phyloP scores from a whole-genome alignment of 495 filamentous ascomycete genomes.

The Penicillium psychrofluorescens region DNA sequence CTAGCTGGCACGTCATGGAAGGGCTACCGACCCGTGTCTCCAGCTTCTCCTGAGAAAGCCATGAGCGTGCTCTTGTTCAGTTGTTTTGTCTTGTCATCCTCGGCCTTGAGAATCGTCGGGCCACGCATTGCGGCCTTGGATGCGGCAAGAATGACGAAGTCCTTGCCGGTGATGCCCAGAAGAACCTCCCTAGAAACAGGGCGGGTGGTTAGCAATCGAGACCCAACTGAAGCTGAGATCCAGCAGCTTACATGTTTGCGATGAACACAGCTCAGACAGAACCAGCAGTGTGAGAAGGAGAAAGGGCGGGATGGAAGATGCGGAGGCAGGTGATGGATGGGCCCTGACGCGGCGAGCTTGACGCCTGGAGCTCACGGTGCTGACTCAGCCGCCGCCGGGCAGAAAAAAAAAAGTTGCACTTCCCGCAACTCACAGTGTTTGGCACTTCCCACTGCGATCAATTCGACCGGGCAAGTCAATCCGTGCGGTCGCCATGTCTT shows the following conservation, averaged over 20 bases:
- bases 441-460: too few species aligned
- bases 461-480: too few species aligned
- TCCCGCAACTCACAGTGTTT: not conserved
- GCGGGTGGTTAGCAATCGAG: too few species aligned
- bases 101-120: conserved; percentile 88
- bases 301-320: conserved; percentile 8
- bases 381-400: conserved; percentile 34
- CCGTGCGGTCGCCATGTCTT: conserved; percentile 52
- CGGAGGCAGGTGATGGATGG: conserved; percentile 10
- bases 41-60: conserved; percentile 94
- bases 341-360: conserved; percentile 38
- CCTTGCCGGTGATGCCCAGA: conserved; percentile 95
- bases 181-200: conserved; percentile 76
- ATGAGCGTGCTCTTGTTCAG: conserved; percentile 91
- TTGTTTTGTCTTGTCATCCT: conserved; percentile 89
- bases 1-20: not conserved
- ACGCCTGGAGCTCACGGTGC: conserved; percentile 34
- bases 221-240: too few species aligned
- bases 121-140: conserved; percentile 98
- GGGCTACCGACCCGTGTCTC: conserved; percentile 72
- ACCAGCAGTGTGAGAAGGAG: not conserved
- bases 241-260: conserved; percentile 26
- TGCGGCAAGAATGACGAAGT: conserved; percentile 95
- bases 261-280: conserved; percentile 2
- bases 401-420: conserved; percentile 39